A percentile compares a stretch with the other conserved stretches of the same genome.
Conservation (phyloP, 2,329 filamentous ascomycete genomes). For the Talaromyces sp. region DNA sequence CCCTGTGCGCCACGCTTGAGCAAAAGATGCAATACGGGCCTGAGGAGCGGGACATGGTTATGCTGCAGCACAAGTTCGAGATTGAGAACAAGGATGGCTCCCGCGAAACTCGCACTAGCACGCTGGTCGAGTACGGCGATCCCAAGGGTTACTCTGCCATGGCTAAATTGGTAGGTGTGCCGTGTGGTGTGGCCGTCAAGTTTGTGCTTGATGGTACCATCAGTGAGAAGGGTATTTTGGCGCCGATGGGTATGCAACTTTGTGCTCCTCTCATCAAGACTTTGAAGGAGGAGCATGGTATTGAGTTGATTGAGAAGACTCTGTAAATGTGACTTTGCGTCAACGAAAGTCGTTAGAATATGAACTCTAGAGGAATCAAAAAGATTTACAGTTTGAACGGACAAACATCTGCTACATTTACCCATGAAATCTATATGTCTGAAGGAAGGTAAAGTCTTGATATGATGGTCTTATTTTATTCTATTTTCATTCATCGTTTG, state of each 20-base stretch:
- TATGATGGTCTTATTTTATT: not conserved
- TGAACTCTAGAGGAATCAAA: not conserved
- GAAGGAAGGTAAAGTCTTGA: not conserved
- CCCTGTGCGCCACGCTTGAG: slow-evolving; percentile 84
- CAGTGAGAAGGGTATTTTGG: slow-evolving; percentile 68
- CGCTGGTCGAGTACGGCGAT: slow-evolving; percentile 20
- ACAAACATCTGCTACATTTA: not conserved
- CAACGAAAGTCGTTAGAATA: not conserved
- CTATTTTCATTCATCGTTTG: slow-evolving; percentile 12
- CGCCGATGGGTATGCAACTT: slow-evolving; percentile 70
- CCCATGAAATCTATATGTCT: not conserved
- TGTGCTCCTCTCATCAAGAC: slow-evolving; percentile 72
- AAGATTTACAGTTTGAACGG: not conserved
- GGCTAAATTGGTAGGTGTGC: slow-evolving; percentile 20
- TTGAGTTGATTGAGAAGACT: slow-evolving; percentile 68
- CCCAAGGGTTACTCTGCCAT: slow-evolving; percentile 21
- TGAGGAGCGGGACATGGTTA: slow-evolving; percentile 79
- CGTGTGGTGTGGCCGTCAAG: slow-evolving; percentile 65
- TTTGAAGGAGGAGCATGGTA: slow-evolving; percentile 73
- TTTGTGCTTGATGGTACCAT: slow-evolving; percentile 74
- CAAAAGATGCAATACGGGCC: slow-evolving; percentile 85
- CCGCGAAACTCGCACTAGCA: slow-evolving; percentile 20
- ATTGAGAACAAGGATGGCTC: slow-evolving; percentile 20
- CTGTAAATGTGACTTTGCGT: slow-evolving; percentile 26
- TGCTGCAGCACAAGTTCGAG: slow-evolving; percentile 59